These are phyloP conservation scores for Martensiomyces pterosporus DNA, from an alignment of 192 early-diverging fungal species.

Conservation along the genomic window DNA sequence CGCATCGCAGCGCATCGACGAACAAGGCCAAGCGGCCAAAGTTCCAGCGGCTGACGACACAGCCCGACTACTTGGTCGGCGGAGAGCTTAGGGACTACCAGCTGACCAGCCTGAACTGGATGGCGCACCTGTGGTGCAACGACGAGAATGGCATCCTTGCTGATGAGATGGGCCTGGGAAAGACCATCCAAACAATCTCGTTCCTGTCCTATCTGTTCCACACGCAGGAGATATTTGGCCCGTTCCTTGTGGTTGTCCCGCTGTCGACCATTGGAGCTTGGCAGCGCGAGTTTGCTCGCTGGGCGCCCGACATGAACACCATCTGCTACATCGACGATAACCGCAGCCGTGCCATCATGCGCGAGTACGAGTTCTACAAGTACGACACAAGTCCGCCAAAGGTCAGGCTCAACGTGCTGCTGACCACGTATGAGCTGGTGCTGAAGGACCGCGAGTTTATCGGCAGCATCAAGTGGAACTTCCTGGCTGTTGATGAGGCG, in stretches of 20 bases:
- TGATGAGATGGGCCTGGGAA: constrained; percentile 94
- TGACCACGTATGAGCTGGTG: constrained; percentile 95
- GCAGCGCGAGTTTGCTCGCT: constrained; percentile 92
- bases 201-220: constrained; percentile 90
- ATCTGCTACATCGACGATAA: constrained; percentile 87
- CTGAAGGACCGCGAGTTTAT: constrained; percentile 84
- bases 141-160: constrained; percentile 97
- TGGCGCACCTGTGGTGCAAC: constrained; percentile 90
- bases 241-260: constrained; percentile 94
- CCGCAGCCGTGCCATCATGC: constrained; percentile 75
- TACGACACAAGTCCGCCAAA: constrained; percentile 42
- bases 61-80: constrained; percentile 78
- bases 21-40: constrained; percentile 61
- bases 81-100: constrained; percentile 96
- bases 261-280: constrained; percentile 92
- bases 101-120: constrained; percentile 93
- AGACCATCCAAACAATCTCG: constrained; percentile 95
- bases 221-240: constrained; percentile 79
- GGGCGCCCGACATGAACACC: constrained; percentile 93
- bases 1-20: constrained; percentile 58
- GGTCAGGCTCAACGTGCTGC: constrained; percentile 84
- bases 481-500: constrained; percentile 95
- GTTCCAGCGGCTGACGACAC: constrained; percentile 72
- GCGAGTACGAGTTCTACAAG: constrained; percentile 92
- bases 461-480: constrained; percentile 84